Percentiles rank a stretch among this genome's conserved stretches.
Conservation (phyloP, 176 grass and related monocot species). For the Juncus effusus region DNA sequence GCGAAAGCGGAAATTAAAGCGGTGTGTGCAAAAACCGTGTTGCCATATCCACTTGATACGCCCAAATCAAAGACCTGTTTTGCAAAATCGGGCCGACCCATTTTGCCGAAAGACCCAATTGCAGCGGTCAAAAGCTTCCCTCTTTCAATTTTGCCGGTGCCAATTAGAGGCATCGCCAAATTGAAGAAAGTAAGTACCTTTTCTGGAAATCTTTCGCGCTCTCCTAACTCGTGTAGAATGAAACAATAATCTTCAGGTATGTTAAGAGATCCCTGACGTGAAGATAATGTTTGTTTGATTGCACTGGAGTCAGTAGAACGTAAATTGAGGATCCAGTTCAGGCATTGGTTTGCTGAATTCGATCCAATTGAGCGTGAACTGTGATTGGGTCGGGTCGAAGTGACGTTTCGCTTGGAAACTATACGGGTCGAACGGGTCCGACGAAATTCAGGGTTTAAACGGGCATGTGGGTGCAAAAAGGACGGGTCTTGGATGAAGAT, state of each 20-base stretch:
- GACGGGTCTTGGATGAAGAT: conserved; percentile 39
- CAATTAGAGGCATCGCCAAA: conserved; percentile 47
- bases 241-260: conserved; percentile 79
- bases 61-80: conserved; percentile 64
- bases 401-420: conserved; percentile 79
- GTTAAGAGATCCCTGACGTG: conserved; percentile 40
- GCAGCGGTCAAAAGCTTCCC: conserved; percentile 80
- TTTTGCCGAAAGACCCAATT: conserved; percentile 68
- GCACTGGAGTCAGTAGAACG: conserved; percentile 34
- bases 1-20: conserved; percentile 91
- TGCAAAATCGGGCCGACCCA: conserved; percentile 67
- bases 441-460: conserved; percentile 62
- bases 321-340: conserved; percentile 54
- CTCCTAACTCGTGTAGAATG: conserved; percentile 47
- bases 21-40: conserved; percentile 75
- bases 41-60: conserved; percentile 55
- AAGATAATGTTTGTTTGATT: conserved; percentile 27
- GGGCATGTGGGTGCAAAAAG: conserved; percentile 12
- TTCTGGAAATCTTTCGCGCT: conserved; percentile 44
- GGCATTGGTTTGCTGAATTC: conserved; percentile 43
- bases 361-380: conserved; percentile 22
- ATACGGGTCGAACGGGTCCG: conserved; percentile 62
- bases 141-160: conserved; percentile 38
- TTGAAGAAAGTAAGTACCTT: conserved; percentile 57
- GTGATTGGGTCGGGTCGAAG: conserved; percentile 24